Evolutionary conservation across 2,329 filamentous ascomycete species (phyloP).

Genomic region (Penicillium expansum): DNA sequence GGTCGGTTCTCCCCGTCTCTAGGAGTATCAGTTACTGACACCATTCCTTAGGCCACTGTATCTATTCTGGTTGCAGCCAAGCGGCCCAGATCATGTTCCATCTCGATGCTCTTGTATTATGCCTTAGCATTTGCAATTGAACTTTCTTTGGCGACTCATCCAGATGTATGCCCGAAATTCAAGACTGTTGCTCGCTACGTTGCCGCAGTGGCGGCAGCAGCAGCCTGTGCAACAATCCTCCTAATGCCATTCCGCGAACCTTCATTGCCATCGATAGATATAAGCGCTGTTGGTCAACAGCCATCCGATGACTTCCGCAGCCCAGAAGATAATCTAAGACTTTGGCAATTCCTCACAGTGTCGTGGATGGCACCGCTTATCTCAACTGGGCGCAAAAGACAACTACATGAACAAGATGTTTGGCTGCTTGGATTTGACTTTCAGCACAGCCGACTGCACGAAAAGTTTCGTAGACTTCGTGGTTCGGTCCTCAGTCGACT

Average conservation of each 20-base stretch:
- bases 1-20: slow-evolving; percentile 32
- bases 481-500: slow-evolving; percentile 71
- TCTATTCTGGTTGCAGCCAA: slow-evolving; percentile 37
- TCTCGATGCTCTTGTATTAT: slow-evolving; percentile 40
- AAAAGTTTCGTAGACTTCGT: slow-evolving; percentile 67
- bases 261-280: slow-evolving; percentile 52
- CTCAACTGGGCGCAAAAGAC: slow-evolving; percentile 58
- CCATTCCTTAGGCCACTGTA: slow-evolving; percentile 33
- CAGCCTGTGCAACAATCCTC: slow-evolving; percentile 55
- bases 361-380: slow-evolving; percentile 80
- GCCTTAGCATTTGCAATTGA: slow-evolving; percentile 34
- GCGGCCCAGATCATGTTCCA: slow-evolving; percentile 44
- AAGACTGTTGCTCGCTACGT: slow-evolving; percentile 25
- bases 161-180: slow-evolving; percentile 3
- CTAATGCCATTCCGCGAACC: slow-evolving; percentile 69
- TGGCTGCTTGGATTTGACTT: slow-evolving; percentile 79
- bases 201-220: slow-evolving; percentile 43
- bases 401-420: slow-evolving; percentile 74
- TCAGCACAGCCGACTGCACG: slow-evolving; percentile 72
- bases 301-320: slow-evolving; percentile 63
- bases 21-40: slow-evolving; percentile 19
- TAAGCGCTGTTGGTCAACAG: slow-evolving; percentile 56
- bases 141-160: slow-evolving; percentile 32
- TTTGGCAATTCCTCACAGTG: slow-evolving; percentile 82
- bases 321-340: slow-evolving; percentile 74